These are phyloP conservation scores for Brassica nigra DNA, from an alignment of 345 rosid genomes.

Conservation along the genomic window DNA sequence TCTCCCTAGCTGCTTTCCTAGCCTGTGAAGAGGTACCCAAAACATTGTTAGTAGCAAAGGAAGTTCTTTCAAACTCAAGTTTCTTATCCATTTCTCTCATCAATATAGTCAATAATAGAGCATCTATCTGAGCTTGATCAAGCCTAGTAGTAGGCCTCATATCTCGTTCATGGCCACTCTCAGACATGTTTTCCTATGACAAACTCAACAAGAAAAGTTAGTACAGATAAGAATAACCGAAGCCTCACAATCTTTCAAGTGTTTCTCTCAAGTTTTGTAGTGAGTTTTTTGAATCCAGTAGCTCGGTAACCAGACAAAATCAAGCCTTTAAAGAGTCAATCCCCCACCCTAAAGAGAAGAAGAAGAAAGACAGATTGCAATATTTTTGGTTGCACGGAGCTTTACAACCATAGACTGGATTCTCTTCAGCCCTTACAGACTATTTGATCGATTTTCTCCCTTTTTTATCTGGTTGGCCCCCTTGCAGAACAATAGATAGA, in stretches of 20 bases:
- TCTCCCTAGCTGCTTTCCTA: too few relatives aligned
- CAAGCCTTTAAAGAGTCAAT: background rate
- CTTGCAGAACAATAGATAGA: background rate
- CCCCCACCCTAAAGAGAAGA: background rate
- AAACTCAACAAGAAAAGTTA: background rate
- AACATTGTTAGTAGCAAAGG: too few relatives aligned
- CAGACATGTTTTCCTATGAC: background rate
- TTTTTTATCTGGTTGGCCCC: background rate
- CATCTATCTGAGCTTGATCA: background rate
- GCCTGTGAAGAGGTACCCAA: too few relatives aligned
- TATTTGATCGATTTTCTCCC: background rate
- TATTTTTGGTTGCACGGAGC: background rate
- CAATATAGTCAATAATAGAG: background rate
- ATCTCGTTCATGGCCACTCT: background rate
- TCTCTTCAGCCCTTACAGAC: background rate
- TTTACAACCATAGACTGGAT: background rate
- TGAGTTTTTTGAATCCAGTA: background rate
- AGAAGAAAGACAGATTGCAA: background rate
- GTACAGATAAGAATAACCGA: background rate
- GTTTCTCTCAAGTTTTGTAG: background rate
- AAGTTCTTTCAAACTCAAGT: too few relatives aligned
- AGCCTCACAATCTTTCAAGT: background rate
- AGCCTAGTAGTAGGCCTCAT: background rate
- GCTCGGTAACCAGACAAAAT: background rate
- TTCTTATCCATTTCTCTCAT: background rate